Percentiles rank a stretch among this genome's conserved stretches.
These are phyloP conservation scores for Penicillium canariense DNA, from an alignment of 495 filamentous ascomycete genomes.

Conservation along the genomic window DNA sequence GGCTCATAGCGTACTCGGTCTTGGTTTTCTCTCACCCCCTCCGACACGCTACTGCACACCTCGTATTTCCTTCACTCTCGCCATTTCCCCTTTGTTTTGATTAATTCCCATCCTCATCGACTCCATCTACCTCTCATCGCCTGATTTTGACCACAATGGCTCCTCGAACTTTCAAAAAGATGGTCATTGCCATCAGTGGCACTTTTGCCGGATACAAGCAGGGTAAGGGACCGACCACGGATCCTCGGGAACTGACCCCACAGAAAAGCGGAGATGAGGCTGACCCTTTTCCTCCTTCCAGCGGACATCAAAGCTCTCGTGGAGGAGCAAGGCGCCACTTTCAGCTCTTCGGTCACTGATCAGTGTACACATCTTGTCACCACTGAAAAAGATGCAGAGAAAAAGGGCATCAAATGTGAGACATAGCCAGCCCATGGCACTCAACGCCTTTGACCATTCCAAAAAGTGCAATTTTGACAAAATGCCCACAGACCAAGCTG, in stretches of 20 bases:
- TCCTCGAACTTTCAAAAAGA: constrained; percentile 35
- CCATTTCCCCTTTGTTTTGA: background rate
- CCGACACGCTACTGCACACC: background rate
- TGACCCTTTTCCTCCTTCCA: constrained; percentile 29
- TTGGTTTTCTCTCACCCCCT: background rate
- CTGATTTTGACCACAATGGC: no score
- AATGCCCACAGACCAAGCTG: constrained; percentile 44
- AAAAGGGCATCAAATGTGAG: constrained; percentile 42
- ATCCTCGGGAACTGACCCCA: constrained; percentile 1
- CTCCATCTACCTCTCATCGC: background rate
- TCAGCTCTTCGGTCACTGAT: constrained; percentile 43
- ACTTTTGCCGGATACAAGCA: constrained; percentile 56
- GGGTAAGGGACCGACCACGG: constrained; percentile 26
- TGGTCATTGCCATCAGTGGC: constrained; percentile 59
- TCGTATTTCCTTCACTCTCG: background rate
- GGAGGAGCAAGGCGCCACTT: constrained; percentile 47
- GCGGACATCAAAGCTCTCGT: constrained; percentile 41
- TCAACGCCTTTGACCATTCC: background rate
- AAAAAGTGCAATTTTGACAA: background rate
- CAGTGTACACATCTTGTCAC: constrained; percentile 61
- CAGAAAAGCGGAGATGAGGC: constrained; percentile 22
- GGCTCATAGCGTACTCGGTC: background rate
- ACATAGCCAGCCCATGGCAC: background rate
- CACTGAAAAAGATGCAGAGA: constrained; percentile 51
- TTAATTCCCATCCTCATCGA: background rate